Percentiles rank a stretch among this genome's conserved stretches.
phyloP scores from a whole-genome alignment of 257 asterid genomes.

The Nicotiana attenuata region DNA sequence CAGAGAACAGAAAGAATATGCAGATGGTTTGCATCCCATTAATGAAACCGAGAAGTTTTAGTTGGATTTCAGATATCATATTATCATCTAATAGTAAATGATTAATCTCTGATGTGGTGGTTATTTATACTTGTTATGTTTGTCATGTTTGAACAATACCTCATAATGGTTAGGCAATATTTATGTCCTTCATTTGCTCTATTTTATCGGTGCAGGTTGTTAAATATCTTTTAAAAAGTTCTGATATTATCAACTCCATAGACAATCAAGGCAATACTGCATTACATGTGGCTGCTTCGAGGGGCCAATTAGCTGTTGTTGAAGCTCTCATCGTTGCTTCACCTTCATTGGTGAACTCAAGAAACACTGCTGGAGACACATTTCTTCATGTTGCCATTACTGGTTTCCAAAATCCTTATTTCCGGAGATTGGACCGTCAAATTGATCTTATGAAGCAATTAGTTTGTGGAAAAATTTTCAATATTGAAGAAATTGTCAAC shows the following conservation, averaged over 20 bases:
- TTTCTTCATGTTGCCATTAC: conserved; percentile 67
- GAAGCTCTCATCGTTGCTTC: conserved; percentile 65
- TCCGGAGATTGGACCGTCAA: conserved; percentile 77
- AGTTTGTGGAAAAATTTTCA: conserved; percentile 35
- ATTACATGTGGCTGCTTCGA: conserved; percentile 72
- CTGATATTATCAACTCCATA: conserved; percentile 36
- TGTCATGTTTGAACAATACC: background rate
- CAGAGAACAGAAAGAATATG: background rate
- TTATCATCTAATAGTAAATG: background rate
- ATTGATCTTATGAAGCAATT: conserved; percentile 62
- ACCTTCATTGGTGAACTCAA: conserved; percentile 39
- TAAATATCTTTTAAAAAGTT: conserved; percentile 40
- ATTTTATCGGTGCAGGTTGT: conserved; percentile 48
- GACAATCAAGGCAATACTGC: conserved; percentile 85
- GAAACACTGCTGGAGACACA: conserved; percentile 62
- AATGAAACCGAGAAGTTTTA: background rate
- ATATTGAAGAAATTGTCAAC: conserved; percentile 47
- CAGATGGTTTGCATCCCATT: background rate
- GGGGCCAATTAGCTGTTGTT: conserved; percentile 75
- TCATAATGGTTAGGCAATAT: background rate
- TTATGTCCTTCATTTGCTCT: background rate
- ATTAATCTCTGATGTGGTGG: background rate
- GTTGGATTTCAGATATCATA: background rate
- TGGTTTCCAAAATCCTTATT: conserved; percentile 80
- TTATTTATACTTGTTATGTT: background rate